phyloP scores from a whole-genome alignment of 1,284 basidiomycete species.

The Boletus smithii region DNA sequence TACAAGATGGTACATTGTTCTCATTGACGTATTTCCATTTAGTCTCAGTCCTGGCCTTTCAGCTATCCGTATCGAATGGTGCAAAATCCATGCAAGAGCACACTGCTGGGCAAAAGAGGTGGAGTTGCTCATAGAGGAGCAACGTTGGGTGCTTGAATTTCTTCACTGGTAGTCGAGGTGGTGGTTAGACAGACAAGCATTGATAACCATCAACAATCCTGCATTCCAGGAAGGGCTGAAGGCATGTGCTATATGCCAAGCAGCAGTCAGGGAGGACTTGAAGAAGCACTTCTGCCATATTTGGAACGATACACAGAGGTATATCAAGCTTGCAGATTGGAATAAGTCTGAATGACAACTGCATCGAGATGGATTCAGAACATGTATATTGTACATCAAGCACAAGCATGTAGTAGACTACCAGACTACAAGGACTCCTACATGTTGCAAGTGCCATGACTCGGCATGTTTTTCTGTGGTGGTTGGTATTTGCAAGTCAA shows the following conservation, averaged over 20 bases:
- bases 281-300: neutral
- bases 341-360: too few species aligned
- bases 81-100: too few species aligned
- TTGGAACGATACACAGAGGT: too few species aligned
- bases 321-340: too few species aligned
- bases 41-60: neutral
- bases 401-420: too few species aligned
- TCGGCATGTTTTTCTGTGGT: too few species aligned
- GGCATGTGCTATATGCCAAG: neutral
- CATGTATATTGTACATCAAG: too few species aligned
- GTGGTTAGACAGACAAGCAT: neutral
- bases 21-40: neutral
- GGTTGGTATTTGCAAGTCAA: too few species aligned
- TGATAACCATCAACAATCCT: neutral
- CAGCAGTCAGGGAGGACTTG: neutral
- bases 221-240: neutral
- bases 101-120: too few species aligned
- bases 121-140: neutral
- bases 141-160: neutral
- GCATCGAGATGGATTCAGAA: too few species aligned
- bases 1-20: neutral
- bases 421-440: too few species aligned
- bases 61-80: constrained; percentile 3
- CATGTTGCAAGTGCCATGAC: too few species aligned
- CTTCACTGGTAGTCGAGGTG: neutral